phyloP scores from a whole-genome alignment of 768 basidiomycete species.

The Erythrobasidium yunnanense region DNA sequence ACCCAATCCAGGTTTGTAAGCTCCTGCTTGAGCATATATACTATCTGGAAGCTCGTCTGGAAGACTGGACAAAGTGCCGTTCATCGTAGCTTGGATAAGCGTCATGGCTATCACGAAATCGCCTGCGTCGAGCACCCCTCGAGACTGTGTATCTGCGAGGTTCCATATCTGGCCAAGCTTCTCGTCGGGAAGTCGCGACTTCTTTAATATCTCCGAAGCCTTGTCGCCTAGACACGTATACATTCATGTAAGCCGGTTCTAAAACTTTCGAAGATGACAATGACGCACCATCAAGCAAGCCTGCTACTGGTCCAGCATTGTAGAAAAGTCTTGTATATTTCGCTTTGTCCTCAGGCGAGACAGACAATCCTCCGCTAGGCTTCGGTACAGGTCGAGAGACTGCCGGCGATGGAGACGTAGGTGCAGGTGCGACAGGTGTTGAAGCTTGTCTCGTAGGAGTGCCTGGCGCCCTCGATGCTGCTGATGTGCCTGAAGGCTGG shows the following conservation, averaged over 20 bases:
- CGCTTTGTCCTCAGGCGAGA: slow-evolving; percentile 56
- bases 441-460: background rate
- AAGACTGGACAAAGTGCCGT: slow-evolving; percentile 57
- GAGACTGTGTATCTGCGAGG: slow-evolving; percentile 85
- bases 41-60: slow-evolving; percentile 68
- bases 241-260: too few species aligned
- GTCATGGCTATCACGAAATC: slow-evolving; percentile 80
- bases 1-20: slow-evolving; percentile 51
- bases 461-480: background rate
- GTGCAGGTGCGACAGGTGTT: background rate
- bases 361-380: background rate
- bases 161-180: slow-evolving; percentile 89
- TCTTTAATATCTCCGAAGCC: slow-evolving; percentile 79
- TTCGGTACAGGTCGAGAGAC: background rate
- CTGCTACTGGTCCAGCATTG: slow-evolving; percentile 59
- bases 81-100: slow-evolving; percentile 87
- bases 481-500: slow-evolving; percentile 44
- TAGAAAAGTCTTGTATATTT: slow-evolving; percentile 75
- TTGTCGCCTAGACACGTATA: slow-evolving; percentile 60
- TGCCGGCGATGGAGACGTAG: slow-evolving; percentile 1
- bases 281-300: slow-evolving; percentile 61
- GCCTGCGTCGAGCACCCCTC: slow-evolving; percentile 72
- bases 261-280: too few species aligned
- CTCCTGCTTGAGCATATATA: slow-evolving; percentile 49
- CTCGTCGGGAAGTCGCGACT: slow-evolving; percentile 74